Evolutionary conservation across 1,284 basidiomycete species (phyloP).

Genomic region (Ceratobasidium sp.): DNA sequence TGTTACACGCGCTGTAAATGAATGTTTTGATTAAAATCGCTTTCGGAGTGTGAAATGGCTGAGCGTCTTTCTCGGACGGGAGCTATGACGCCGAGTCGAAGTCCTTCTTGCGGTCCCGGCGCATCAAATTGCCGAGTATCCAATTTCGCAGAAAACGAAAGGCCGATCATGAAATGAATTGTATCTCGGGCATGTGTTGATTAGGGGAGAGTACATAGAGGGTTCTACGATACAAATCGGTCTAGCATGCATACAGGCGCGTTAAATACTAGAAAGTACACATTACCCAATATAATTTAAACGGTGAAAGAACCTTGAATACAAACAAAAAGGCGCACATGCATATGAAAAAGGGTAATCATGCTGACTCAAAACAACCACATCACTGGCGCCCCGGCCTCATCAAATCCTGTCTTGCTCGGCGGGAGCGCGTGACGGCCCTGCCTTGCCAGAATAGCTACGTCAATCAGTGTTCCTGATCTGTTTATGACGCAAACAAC

Average conservation of each 20-base stretch:
- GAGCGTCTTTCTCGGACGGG: neutral
- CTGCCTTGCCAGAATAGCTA: constrained; percentile 36
- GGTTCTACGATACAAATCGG: constrained; percentile 15
- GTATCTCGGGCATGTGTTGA: constrained; percentile 8
- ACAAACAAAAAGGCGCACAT: constrained; percentile 19
- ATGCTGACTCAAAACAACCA: constrained; percentile 17
- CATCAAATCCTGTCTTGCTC: constrained; percentile 40
- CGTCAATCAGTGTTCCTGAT: constrained; percentile 27
- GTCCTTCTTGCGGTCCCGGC: neutral
- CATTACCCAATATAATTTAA: constrained; percentile 11
- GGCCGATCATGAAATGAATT: neutral
- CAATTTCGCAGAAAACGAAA: constrained; percentile 3
- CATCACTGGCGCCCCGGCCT: constrained; percentile 31
- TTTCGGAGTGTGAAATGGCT: neutral
- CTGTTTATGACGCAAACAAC: neutral
- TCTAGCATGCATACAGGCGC: constrained; percentile 10
- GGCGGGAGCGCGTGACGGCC: constrained; percentile 22
- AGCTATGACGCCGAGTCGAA: neutral
- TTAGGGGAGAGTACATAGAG: constrained; percentile 9
- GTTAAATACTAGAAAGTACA: constrained; percentile 20
- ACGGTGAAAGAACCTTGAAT: neutral
- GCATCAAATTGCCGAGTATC: neutral
- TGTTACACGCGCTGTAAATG: constrained; percentile 6
- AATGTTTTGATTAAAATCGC: neutral
- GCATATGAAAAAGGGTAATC: neutral